Percentiles rank a stretch among this genome's conserved stretches.
phyloP scores from a whole-genome alignment of 345 rosid genomes.

The Odontarrhena argentea region DNA sequence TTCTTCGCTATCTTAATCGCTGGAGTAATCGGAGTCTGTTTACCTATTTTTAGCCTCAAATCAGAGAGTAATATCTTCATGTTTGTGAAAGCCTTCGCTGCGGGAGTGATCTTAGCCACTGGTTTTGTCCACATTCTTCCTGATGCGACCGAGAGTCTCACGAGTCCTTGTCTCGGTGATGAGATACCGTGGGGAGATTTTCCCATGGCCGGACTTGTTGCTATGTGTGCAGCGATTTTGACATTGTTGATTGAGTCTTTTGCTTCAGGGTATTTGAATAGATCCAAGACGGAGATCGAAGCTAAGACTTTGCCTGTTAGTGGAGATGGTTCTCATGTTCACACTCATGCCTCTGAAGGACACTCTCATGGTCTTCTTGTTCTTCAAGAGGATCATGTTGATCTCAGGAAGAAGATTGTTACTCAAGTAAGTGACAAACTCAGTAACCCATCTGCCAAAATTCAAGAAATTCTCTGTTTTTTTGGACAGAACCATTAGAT shows the following conservation, averaged over 20 bases:
- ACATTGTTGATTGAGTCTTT: slow-evolving; percentile 61
- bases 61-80: slow-evolving; percentile 62
- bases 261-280: slow-evolving; percentile 48
- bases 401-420: slow-evolving; percentile 46
- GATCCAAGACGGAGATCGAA: slow-evolving; percentile 42
- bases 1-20: slow-evolving; percentile 58
- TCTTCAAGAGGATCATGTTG: slow-evolving; percentile 23
- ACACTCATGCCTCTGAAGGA: slow-evolving; percentile 61
- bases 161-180: slow-evolving; percentile 51
- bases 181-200: slow-evolving; percentile 56
- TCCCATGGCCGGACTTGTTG: slow-evolving; percentile 60
- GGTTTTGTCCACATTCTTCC: slow-evolving; percentile 71
- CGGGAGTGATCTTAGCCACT: slow-evolving; percentile 69
- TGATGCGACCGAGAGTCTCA: slow-evolving; percentile 55
- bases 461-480: neutral
- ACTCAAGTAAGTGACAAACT: slow-evolving; percentile 36
- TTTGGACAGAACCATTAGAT: neutral
- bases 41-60: slow-evolving; percentile 52
- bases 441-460: neutral
- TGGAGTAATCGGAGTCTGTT: slow-evolving; percentile 57
- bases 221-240: slow-evolving; percentile 59
- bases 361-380: slow-evolving; percentile 57
- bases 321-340: slow-evolving; percentile 40
- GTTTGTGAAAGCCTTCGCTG: slow-evolving; percentile 65
- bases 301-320: slow-evolving; percentile 32